Evolutionary conservation across 495 filamentous ascomycete genomes (phyloP).

Genomic region (Neurospora africana): DNA sequence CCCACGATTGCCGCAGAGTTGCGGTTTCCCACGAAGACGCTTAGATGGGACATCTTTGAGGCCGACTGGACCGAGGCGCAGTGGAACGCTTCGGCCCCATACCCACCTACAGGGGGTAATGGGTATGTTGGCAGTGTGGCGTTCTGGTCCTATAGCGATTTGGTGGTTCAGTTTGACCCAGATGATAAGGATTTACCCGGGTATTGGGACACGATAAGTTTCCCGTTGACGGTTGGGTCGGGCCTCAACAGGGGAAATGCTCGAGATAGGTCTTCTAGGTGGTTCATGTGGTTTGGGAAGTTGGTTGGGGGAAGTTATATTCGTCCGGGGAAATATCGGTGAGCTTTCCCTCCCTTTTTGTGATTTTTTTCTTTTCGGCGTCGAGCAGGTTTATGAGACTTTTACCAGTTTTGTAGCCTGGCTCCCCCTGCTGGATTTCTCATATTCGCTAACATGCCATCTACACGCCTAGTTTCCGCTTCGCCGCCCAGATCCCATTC

Average conservation of each 20-base stretch:
- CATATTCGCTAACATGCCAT: not conserved
- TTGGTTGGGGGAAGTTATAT: slow-evolving; percentile 25
- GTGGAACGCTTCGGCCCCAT: slow-evolving; percentile 12
- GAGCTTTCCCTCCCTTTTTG: slow-evolving; percentile 1
- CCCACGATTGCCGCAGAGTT: slow-evolving; percentile 17
- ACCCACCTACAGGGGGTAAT: slow-evolving; percentile 24
- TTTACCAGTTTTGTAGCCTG: not conserved
- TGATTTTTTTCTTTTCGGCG: not conserved
- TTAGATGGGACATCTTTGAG: slow-evolving; percentile 23
- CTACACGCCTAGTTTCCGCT: slow-evolving; percentile 9
- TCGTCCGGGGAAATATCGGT: slow-evolving; percentile 27
- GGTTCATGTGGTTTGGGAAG: slow-evolving; percentile 26
- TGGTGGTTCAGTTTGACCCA: slow-evolving; percentile 6
- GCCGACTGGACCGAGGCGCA: slow-evolving; percentile 15
- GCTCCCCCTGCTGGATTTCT: not conserved
- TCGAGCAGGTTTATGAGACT: not conserved
- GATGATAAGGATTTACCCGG: slow-evolving; percentile 6
- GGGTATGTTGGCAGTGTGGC: slow-evolving; percentile 26
- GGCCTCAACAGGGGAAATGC: slow-evolving; percentile 1
- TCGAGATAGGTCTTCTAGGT: slow-evolving; percentile 8
- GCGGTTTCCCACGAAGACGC: slow-evolving; percentile 19
- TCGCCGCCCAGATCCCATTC: slow-evolving; percentile 18
- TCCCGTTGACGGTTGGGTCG: slow-evolving; percentile 17
- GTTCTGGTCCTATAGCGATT: slow-evolving; percentile 8
- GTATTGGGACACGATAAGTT: slow-evolving; percentile 10